A percentile compares a stretch with the other conserved stretches of the same genome.
Conservation (phyloP, 225 moss, liverwort and hornwort species). For the Pleurozium schreberi region DNA sequence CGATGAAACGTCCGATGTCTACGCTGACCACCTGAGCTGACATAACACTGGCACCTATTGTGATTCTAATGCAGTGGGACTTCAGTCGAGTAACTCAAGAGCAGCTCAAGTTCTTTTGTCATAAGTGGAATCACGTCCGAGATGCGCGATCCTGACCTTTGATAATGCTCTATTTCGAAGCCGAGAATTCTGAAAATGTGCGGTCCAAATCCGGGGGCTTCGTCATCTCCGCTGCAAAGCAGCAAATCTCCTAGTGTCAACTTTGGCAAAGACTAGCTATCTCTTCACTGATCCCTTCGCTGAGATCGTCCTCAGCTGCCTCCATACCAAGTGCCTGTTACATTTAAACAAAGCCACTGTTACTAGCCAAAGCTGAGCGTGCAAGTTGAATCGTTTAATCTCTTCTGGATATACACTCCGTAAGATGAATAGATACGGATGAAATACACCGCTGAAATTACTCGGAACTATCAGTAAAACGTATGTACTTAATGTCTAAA, state of each 20-base stretch:
- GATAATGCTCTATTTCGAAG: neutral
- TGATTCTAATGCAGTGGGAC: neutral
- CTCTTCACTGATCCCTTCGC: slow-evolving; percentile 36
- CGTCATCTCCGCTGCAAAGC: neutral
- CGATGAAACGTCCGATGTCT: neutral
- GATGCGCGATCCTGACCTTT: neutral
- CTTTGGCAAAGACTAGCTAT: slow-evolving; percentile 6
- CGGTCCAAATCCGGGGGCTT: neutral
- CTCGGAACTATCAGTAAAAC: neutral
- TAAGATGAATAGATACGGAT: neutral
- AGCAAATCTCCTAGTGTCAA: neutral
- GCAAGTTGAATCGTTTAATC: neutral
- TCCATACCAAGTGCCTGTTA: slow-evolving; percentile 35
- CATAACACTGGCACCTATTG: neutral
- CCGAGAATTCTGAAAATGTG: neutral
- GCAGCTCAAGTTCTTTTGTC: neutral
- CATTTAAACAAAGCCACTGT: neutral
- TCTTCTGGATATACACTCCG: neutral
- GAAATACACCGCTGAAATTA: neutral
- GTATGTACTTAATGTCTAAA: neutral
- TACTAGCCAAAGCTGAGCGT: neutral
- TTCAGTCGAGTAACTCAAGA: neutral
- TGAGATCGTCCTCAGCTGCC: slow-evolving; percentile 24
- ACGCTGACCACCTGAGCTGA: neutral
- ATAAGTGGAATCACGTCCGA: neutral